These are phyloP conservation scores for Collybiopsis luxurians DNA, from an alignment of 768 basidiomycete species.

Conservation along the genomic window DNA sequence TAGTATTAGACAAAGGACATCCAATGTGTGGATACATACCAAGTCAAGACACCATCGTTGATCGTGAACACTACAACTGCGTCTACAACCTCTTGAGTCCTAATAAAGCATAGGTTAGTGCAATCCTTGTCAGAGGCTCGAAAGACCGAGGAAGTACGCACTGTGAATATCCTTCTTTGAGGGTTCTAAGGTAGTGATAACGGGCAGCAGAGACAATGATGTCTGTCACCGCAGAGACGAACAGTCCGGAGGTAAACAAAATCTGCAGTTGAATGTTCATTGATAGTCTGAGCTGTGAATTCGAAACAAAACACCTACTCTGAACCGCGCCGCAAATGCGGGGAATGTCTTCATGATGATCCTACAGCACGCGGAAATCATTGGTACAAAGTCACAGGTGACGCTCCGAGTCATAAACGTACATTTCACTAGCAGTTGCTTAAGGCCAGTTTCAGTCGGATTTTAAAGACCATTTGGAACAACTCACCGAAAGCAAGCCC, in stretches of 20 bases:
- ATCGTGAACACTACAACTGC: conserved; percentile 12
- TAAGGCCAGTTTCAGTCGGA: neutral
- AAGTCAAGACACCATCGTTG: conserved; percentile 10
- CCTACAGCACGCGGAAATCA: neutral
- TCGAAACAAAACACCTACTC: neutral
- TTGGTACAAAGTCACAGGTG: neutral
- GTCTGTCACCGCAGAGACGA: conserved; percentile 12
- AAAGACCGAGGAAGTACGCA: neutral
- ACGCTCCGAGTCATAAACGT: conserved; percentile 3
- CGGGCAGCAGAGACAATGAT: conserved; percentile 10
- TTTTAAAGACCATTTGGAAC: neutral
- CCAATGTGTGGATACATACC: neutral
- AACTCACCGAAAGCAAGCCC: conserved; percentile 1
- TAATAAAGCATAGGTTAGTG: neutral
- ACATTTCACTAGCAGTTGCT: neutral
- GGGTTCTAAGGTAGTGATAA: conserved; percentile 9
- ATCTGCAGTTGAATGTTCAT: neutral
- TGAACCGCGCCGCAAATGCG: neutral
- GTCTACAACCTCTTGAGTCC: conserved; percentile 13
- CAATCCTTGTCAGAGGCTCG: neutral
- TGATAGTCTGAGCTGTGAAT: neutral
- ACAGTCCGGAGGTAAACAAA: conserved; percentile 12
- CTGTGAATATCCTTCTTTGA: conserved; percentile 11
- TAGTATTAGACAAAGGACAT: neutral
- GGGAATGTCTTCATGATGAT: conserved; percentile 1